Conservation (phyloP, 108 stramenopile species). For the Ochromonas danica region DNA sequence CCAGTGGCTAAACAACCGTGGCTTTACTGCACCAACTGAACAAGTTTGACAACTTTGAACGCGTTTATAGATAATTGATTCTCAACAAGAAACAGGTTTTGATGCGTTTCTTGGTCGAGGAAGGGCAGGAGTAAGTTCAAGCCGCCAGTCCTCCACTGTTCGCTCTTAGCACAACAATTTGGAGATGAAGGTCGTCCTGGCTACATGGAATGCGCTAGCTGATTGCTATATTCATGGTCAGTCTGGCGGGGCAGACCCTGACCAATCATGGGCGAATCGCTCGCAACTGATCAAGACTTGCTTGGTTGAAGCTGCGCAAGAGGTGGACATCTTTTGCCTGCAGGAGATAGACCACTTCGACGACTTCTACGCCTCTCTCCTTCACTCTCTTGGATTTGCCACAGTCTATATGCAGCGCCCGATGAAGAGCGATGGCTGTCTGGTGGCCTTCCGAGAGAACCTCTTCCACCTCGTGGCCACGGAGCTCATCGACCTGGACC, state of each 20-base stretch:
- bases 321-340: not conserved
- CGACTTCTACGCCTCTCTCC: not conserved
- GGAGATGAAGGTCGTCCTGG: not conserved
- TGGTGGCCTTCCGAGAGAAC: not conserved
- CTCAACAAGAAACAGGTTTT: too few relatives aligned
- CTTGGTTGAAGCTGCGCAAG: not conserved
- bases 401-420: not conserved
- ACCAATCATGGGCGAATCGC: not conserved
- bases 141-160: too few relatives aligned
- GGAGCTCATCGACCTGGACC: not conserved
- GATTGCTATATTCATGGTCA: conserved; percentile 21
- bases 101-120: too few relatives aligned
- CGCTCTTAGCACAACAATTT: too few relatives aligned
- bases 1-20: too few relatives aligned
- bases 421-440: conserved; percentile 1
- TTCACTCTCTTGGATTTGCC: not conserved
- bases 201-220: conserved; percentile 2
- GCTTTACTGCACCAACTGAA: too few relatives aligned
- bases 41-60: too few relatives aligned
- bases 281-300: not conserved
- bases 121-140: too few relatives aligned
- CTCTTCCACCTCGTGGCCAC: not conserved
- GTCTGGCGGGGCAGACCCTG: not conserved
- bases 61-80: too few relatives aligned
- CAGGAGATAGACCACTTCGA: conserved; percentile 21